Conservation (phyloP, 768 basidiomycete species). For the Kwoniella bestiolae region DNA sequence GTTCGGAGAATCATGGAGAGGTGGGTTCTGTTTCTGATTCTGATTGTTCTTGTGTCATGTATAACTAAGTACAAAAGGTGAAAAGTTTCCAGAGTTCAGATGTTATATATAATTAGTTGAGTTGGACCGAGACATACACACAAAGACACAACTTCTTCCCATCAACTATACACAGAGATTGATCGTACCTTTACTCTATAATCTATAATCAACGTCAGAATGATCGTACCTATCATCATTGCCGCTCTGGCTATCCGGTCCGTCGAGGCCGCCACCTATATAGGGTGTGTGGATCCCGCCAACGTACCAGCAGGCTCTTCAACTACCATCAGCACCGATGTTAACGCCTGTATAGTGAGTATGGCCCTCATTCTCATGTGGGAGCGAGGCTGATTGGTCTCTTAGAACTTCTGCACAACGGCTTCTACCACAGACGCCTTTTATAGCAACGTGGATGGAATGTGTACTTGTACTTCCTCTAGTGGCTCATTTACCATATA, state of each 20-base stretch:
- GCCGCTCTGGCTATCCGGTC: constrained; percentile 6
- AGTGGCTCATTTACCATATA: not conserved
- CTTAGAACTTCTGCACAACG: not conserved
- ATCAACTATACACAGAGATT: too few species aligned
- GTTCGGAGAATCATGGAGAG: too few species aligned
- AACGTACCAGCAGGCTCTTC: not conserved
- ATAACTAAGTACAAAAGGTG: not conserved
- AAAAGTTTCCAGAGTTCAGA: not conserved
- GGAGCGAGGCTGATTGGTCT: not conserved
- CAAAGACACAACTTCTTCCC: not conserved
- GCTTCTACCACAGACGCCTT: not conserved
- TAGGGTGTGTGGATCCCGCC: not conserved
- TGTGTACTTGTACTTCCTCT: not conserved
- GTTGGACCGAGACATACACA: not conserved
- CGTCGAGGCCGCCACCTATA: not conserved
- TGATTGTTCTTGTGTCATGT: not conserved
- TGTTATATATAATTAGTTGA: not conserved
- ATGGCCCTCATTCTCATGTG: too few species aligned
- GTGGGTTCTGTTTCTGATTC: too few species aligned
- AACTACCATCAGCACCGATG: not conserved
- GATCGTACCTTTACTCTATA: constrained; percentile 4
- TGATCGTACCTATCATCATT: constrained; percentile 17
- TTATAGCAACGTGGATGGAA: not conserved
- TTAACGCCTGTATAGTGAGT: constrained; percentile 1
- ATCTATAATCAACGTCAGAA: not conserved